Conservation (phyloP, 768 basidiomycete species). For the Lactarius vividus region DNA sequence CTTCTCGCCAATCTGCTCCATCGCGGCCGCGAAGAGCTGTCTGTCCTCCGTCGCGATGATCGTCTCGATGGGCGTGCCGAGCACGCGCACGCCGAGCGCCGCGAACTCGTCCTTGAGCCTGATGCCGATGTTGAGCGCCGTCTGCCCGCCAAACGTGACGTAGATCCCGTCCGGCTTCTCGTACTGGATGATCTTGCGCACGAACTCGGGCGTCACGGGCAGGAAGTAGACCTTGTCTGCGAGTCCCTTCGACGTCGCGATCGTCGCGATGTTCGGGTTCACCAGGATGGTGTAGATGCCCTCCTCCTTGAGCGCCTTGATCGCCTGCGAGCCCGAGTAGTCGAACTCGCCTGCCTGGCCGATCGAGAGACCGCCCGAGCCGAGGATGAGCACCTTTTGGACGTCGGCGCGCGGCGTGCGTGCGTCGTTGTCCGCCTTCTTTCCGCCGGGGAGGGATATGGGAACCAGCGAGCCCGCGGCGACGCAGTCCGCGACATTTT, state of each 20-base stretch:
- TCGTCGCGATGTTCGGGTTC: conserved; percentile 99
- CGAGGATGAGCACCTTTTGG: conserved; percentile 92
- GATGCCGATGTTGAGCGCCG: conserved; percentile 94
- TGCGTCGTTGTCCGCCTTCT: conserved; percentile 76
- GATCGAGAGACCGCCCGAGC: conserved; percentile 96
- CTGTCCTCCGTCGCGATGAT: conserved; percentile 97
- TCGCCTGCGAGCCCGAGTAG: conserved; percentile 98
- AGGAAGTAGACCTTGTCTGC: conserved; percentile 99
- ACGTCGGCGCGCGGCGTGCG: conserved; percentile 72
- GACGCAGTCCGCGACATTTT: conserved; percentile 75
- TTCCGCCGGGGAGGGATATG: conserved; percentile 74
- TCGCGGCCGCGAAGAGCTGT: conserved; percentile 88
- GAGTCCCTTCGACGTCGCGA: conserved; percentile 93
- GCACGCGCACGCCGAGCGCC: conserved; percentile 83
- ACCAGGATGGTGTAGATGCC: conserved; percentile 99
- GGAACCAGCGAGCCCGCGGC: conserved; percentile 52
- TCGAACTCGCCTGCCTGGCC: conserved; percentile 99
- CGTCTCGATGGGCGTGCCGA: conserved; percentile 96
- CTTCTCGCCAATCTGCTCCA: conserved; percentile 94
- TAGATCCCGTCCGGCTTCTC: conserved; percentile 99
- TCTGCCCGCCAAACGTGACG: conserved; percentile 98
- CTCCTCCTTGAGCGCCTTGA: conserved; percentile 98
- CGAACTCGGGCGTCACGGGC: conserved; percentile 96
- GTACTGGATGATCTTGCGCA: conserved; percentile 96
- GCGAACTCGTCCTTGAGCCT: conserved; percentile 97